Percentiles rank a stretch among this genome's conserved stretches.
Evolutionary conservation across 2,329 filamentous ascomycete genomes (phyloP).

Genomic region (Fusarium heterosporum): DNA sequence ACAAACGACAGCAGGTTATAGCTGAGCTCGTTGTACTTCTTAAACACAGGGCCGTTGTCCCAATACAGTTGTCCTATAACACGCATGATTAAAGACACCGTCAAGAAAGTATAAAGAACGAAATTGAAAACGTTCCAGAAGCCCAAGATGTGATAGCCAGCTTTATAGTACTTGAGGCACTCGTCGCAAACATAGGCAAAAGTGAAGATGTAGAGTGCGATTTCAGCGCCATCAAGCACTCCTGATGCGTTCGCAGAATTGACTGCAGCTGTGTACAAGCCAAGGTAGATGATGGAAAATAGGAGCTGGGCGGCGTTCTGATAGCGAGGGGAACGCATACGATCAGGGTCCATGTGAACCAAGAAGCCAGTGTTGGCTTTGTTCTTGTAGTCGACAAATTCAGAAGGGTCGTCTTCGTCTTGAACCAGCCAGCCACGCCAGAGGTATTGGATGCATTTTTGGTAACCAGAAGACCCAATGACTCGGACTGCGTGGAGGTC

Average conservation of each 20-base stretch:
- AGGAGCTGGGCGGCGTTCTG: slow-evolving; percentile 91
- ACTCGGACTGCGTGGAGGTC: slow-evolving; percentile 90
- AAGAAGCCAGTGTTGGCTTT: slow-evolving; percentile 83
- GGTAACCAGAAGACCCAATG: slow-evolving; percentile 93
- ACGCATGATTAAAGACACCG: slow-evolving; percentile 81
- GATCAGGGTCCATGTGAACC: slow-evolving; percentile 89
- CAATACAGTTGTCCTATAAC: slow-evolving; percentile 79
- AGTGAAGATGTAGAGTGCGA: slow-evolving; percentile 90
- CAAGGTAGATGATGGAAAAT: slow-evolving; percentile 85
- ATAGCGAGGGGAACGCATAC: slow-evolving; percentile 91
- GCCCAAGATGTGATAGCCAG: slow-evolving; percentile 88
- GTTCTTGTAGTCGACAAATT: slow-evolving; percentile 87
- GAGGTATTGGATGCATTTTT: slow-evolving; percentile 92
- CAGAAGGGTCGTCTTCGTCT: slow-evolving; percentile 88
- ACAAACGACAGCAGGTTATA: slow-evolving; percentile 96
- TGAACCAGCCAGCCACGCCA: slow-evolving; percentile 99
- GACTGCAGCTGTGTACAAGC: slow-evolving; percentile 88
- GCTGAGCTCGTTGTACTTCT: slow-evolving; percentile 79
- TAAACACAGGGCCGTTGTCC: slow-evolving; percentile 58
- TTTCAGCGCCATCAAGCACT: slow-evolving; percentile 85
- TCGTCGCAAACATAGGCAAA: slow-evolving; percentile 92
- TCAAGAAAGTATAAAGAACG: slow-evolving; percentile 81
- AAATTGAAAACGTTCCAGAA: slow-evolving; percentile 99
- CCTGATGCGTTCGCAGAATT: slow-evolving; percentile 91
- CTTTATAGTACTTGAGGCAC: slow-evolving; percentile 89